Conservation (phyloP, 805 yeast species). For the Helenozyma baotianmanensis region DNA sequence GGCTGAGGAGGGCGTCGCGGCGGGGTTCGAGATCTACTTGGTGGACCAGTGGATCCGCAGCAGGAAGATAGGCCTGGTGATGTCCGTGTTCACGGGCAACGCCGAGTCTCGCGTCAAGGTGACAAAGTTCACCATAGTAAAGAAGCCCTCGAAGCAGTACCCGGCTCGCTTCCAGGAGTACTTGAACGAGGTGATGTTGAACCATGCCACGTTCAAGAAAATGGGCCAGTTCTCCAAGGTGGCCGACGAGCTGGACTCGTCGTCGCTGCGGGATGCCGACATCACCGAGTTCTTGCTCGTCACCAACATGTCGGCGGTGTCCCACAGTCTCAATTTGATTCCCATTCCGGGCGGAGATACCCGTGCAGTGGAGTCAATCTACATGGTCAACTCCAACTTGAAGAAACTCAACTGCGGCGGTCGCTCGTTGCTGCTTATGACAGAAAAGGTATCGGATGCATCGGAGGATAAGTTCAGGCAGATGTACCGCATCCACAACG, state of each 20-base stretch:
- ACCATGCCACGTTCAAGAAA: slow-evolving; percentile 65
- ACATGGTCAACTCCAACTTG: slow-evolving; percentile 71
- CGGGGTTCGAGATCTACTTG: slow-evolving; percentile 84
- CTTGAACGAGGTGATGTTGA: slow-evolving; percentile 59
- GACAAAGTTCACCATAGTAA: slow-evolving; percentile 49
- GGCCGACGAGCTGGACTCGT: slow-evolving; percentile 1
- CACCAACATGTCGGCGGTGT: slow-evolving; percentile 77
- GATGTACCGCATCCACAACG: slow-evolving; percentile 54
- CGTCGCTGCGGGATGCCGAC: slow-evolving; percentile 1
- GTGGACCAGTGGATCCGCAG: slow-evolving; percentile 94
- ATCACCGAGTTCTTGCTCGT: slow-evolving; percentile 50
- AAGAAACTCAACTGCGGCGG: slow-evolving; percentile 80
- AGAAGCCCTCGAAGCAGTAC: slow-evolving; percentile 44
- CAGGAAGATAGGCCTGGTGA: slow-evolving; percentile 59
- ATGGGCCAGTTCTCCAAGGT: slow-evolving; percentile 12
- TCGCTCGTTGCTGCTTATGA: slow-evolving; percentile 67
- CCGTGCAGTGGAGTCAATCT: slow-evolving; percentile 48
- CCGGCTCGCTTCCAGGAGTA: slow-evolving; percentile 52
- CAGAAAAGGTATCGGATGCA: slow-evolving; percentile 66
- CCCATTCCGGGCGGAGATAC: slow-evolving; percentile 62
- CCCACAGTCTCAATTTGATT: slow-evolving; percentile 67
- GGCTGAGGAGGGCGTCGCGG: slow-evolving; percentile 43
- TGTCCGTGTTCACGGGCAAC: slow-evolving; percentile 86
- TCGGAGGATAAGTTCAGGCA: slow-evolving; percentile 78
- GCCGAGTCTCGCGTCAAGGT: slow-evolving; percentile 58